phyloP scores from a whole-genome alignment of 2,329 filamentous ascomycete genomes.

The Lachnellula arida region DNA sequence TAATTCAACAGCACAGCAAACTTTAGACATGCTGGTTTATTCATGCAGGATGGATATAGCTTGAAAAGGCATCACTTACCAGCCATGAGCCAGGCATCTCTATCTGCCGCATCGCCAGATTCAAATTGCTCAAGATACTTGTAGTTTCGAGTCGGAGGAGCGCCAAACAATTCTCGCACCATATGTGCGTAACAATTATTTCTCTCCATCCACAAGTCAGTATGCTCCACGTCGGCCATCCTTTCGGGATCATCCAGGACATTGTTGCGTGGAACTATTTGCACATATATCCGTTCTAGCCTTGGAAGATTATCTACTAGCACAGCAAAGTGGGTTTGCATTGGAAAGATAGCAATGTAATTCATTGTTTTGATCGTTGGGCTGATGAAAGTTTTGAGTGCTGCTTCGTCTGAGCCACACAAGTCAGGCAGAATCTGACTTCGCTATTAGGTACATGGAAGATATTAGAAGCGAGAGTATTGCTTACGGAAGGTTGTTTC shows the following conservation, averaged over 20 bases:
- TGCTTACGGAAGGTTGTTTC: constrained; percentile 41
- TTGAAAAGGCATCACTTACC: constrained; percentile 1
- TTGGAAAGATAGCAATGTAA: constrained; percentile 65
- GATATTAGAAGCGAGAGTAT: background rate
- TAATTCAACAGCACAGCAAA: background rate
- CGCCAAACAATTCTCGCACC: constrained; percentile 28
- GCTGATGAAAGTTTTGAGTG: constrained; percentile 36
- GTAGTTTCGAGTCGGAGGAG: constrained; percentile 36
- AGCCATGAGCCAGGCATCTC: constrained; percentile 43
- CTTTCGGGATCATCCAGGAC: constrained; percentile 32
- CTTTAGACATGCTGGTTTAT: background rate
- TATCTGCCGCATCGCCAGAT: constrained; percentile 44
- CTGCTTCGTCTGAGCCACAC: constrained; percentile 38
- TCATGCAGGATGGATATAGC: background rate
- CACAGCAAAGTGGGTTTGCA: constrained; percentile 53
- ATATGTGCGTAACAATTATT: constrained; percentile 29
- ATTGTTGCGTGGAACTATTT: constrained; percentile 39
- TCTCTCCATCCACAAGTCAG: constrained; percentile 30
- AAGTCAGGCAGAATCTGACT: constrained; percentile 54
- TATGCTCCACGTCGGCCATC: constrained; percentile 26
- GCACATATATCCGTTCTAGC: constrained; percentile 51
- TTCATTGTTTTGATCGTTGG: constrained; percentile 44
- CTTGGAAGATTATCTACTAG: constrained; percentile 45
- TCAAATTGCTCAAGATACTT: constrained; percentile 44
- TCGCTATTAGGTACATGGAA: background rate